Percentiles rank a stretch among this genome's conserved stretches.
Evolutionary conservation across 2,329 filamentous ascomycete species (phyloP).

Genomic region (Penicillium sp.): DNA sequence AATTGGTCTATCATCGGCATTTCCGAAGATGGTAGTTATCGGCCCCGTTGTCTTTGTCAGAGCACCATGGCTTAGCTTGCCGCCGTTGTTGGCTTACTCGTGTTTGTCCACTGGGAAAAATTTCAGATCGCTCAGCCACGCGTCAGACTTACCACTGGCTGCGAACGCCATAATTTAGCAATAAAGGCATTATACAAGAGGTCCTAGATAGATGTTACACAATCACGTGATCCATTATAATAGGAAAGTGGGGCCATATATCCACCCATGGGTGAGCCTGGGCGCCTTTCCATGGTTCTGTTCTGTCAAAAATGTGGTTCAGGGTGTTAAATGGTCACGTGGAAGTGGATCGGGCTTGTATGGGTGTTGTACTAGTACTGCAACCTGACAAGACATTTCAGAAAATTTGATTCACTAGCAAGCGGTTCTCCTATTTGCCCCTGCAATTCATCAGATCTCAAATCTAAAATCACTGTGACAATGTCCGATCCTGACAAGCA

Average conservation of each 20-base stretch:
- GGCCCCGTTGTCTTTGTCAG: too few species aligned
- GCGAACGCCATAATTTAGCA: not conserved
- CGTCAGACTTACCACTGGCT: too few species aligned
- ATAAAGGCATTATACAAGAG: not conserved
- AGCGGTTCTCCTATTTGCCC: not conserved
- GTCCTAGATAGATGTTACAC: not conserved
- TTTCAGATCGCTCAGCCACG: too few species aligned
- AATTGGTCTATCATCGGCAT: too few species aligned
- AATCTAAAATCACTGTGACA: not conserved
- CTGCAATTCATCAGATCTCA: not conserved
- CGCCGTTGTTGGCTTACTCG: too few species aligned
- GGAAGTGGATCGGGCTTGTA: not conserved
- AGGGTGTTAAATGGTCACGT: not conserved
- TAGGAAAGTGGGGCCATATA: not conserved
- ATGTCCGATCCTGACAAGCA: slow-evolving; percentile 22
- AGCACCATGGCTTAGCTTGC: too few species aligned
- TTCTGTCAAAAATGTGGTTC: not conserved
- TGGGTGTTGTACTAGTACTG: not conserved
- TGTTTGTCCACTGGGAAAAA: too few species aligned
- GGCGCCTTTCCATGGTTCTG: not conserved
- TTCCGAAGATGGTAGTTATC: too few species aligned
- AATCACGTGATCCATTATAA: not conserved
- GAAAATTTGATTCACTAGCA: too few species aligned
- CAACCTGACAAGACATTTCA: too few species aligned
- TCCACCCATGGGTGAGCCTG: not conserved